Percentiles rank a stretch among this genome's conserved stretches.
These are phyloP conservation scores for Botrytis pseudocinerea DNA, from an alignment of 2,329 filamentous ascomycete genomes.

Conservation along the genomic window DNA sequence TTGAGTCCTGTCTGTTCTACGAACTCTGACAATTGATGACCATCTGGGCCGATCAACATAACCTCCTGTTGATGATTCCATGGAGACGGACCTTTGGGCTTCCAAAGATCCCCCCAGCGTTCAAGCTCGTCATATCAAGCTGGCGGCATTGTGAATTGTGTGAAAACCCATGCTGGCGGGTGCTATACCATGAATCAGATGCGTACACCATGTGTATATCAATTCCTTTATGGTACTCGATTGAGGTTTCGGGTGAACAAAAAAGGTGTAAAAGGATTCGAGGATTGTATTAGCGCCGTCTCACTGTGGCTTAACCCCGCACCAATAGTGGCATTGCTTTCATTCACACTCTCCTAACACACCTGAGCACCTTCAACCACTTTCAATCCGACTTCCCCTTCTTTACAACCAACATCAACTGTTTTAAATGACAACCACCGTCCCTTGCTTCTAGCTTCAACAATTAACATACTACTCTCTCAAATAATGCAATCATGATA, in stretches of 20 bases:
- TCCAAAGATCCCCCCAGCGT: background rate
- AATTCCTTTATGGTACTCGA: background rate
- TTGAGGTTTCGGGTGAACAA: background rate
- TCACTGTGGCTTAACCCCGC: conserved; percentile 14
- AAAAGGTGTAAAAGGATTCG: background rate
- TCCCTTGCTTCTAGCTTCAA: background rate
- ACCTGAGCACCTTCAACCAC: background rate
- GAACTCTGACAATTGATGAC: background rate
- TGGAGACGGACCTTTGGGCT: background rate
- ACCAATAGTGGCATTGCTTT: conserved; percentile 7
- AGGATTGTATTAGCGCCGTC: background rate
- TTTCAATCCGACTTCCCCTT: background rate
- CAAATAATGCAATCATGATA: conserved; percentile 14
- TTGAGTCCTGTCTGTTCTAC: background rate
- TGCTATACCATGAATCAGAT: background rate
- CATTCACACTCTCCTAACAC: background rate
- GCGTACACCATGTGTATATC: background rate
- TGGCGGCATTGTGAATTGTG: background rate
- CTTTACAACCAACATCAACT: background rate
- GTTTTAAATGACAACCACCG: background rate
- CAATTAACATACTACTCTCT: background rate
- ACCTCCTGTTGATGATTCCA: background rate
- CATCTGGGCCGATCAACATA: background rate
- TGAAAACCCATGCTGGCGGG: background rate
- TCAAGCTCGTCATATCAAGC: background rate